A percentile compares a stretch with the other conserved stretches of the same genome.
phyloP scores from a whole-genome alignment of 495 filamentous ascomycete species.

The Xylaria grammica region DNA sequence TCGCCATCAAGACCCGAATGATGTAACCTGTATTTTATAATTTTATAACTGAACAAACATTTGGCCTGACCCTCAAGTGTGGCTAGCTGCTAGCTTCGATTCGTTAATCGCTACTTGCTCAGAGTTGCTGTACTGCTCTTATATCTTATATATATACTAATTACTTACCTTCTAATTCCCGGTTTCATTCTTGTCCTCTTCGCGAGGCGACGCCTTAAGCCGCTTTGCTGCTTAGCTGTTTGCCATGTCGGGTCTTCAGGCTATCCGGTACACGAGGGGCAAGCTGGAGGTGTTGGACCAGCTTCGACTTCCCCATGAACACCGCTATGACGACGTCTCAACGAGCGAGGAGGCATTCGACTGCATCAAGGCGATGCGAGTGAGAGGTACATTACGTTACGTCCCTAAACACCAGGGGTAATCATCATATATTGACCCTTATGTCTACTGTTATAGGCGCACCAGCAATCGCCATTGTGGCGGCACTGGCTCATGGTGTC shows the following conservation, averaged over 20 bases:
- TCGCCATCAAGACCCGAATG: too few relatives aligned
- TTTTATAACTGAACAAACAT: too few relatives aligned
- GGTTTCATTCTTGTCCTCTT: too few relatives aligned
- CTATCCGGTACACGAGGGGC: conserved; percentile 83
- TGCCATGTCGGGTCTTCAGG: conserved; percentile 67
- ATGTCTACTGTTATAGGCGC: conserved; percentile 56
- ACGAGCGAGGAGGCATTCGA: conserved; percentile 85
- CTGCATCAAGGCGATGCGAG: conserved; percentile 92
- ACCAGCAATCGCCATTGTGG: conserved; percentile 96
- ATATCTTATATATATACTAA: too few relatives aligned
- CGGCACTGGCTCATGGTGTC: conserved; percentile 82
- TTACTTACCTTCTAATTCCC: too few relatives aligned
- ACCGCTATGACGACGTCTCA: conserved; percentile 75
- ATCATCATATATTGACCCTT: conserved; percentile 2
- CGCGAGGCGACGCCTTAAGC: too few relatives aligned
- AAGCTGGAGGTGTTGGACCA: conserved; percentile 88
- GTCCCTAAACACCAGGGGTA: neutral
- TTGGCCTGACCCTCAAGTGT: too few relatives aligned
- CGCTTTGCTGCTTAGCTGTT: too few relatives aligned
- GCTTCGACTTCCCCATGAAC: conserved; percentile 83
- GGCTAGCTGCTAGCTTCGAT: too few relatives aligned
- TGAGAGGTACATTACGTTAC: conserved; percentile 58
- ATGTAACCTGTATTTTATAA: too few relatives aligned
- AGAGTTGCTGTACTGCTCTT: too few relatives aligned
- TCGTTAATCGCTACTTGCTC: too few relatives aligned